Conservation (phyloP, 352 stramenopile genomes). For the Globisporangium orthogonon region DNA sequence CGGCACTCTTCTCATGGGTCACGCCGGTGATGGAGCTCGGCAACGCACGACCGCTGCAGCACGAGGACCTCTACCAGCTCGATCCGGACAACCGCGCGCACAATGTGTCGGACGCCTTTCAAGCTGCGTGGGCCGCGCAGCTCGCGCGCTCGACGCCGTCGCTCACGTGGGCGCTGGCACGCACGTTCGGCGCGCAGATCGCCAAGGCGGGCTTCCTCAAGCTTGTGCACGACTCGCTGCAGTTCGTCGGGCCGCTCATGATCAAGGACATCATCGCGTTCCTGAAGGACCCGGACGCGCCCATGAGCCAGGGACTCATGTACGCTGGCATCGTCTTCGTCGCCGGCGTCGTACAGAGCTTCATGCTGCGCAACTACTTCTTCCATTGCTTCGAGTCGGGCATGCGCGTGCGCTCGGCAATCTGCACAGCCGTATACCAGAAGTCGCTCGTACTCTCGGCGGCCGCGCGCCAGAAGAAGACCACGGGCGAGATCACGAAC, state of each 20-base stretch:
- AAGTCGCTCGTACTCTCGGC: constrained; percentile 84
- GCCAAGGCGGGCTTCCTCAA: constrained; percentile 59
- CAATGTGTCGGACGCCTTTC: constrained; percentile 38
- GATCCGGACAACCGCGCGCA: constrained; percentile 63
- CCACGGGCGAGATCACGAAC: constrained; percentile 94
- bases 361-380: constrained; percentile 76
- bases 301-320: constrained; percentile 43
- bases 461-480: constrained; percentile 66
- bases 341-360: constrained; percentile 68
- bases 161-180: constrained; percentile 41
- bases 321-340: constrained; percentile 69
- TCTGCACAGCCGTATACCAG: constrained; percentile 71
- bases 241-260: constrained; percentile 78
- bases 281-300: constrained; percentile 53
- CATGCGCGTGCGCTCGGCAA: constrained; percentile 64
- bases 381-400: constrained; percentile 83
- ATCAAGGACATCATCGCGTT: constrained; percentile 86
- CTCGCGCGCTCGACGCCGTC: constrained; percentile 27
- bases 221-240: constrained; percentile 73
- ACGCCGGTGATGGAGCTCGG: constrained; percentile 83
- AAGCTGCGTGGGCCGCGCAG: constrained; percentile 35
- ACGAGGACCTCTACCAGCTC: constrained; percentile 81
- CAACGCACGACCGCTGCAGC: constrained; percentile 69
- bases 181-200: constrained; percentile 53
- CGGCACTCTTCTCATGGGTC: constrained; percentile 87